Evolutionary conservation across 164 flowering plant species (phyloP).

Genomic region (Chimonanthus praecox): DNA sequence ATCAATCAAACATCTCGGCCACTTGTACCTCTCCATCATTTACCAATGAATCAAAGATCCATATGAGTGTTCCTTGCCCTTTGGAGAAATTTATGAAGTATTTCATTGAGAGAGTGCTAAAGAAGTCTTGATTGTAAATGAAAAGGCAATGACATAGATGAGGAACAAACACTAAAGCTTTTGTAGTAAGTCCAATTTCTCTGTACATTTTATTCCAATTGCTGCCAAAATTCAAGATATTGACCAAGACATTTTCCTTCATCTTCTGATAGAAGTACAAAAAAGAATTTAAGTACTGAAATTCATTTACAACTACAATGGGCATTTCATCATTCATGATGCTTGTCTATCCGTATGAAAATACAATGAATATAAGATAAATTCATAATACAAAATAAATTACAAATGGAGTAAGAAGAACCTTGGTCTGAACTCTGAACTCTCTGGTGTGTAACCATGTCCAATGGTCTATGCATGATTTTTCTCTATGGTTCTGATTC

Average conservation of each 20-base stretch:
- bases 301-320: constrained; percentile 24
- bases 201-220: constrained; percentile 7
- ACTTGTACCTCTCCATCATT: too few species aligned
- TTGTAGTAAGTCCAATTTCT: not conserved
- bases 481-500: not conserved
- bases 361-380: not conserved
- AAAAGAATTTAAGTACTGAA: constrained; percentile 13
- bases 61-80: too few species aligned
- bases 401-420: not conserved
- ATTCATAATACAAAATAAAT: not conserved
- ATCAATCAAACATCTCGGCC: too few species aligned
- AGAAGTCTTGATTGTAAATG: too few species aligned
- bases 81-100: too few species aligned
- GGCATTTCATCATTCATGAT: constrained; percentile 3
- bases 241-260: not conserved
- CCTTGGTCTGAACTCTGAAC: not conserved
- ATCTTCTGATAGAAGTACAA: constrained; percentile 17
- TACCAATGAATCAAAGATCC: too few species aligned
- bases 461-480: not conserved
- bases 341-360: constrained; percentile 2
- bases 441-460: not conserved
- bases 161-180: not conserved
- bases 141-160: not conserved
- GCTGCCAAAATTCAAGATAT: constrained; percentile 5
- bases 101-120: too few species aligned